Percentiles rank a stretch among this genome's conserved stretches.
phyloP scores from a whole-genome alignment of 1,139 yeast genomes.

The Suhomyces panamericanus region DNA sequence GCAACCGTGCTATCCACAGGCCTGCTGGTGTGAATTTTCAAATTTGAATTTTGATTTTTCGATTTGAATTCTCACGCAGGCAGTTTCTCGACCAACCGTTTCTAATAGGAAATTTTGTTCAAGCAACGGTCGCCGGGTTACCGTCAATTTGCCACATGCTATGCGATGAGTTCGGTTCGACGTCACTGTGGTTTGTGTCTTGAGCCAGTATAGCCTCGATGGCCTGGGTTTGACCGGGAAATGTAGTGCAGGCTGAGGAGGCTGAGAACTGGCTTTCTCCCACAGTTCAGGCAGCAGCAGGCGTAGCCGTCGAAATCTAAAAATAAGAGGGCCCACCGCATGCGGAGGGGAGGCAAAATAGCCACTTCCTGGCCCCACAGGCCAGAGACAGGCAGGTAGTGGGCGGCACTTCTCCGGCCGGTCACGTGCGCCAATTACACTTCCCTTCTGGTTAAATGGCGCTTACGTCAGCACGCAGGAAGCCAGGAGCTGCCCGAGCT shows the following conservation, averaged over 20 bases:
- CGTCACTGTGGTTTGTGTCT: background rate
- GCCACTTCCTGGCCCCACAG: background rate
- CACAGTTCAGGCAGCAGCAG: background rate
- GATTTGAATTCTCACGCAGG: background rate
- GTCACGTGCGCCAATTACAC: conserved; percentile 4
- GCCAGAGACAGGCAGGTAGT: background rate
- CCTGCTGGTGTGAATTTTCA: background rate
- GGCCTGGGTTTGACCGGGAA: too few relatives aligned
- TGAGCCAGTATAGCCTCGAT: too few relatives aligned
- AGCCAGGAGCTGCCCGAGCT: background rate
- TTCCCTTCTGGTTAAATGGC: conserved; percentile 2
- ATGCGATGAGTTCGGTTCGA: background rate
- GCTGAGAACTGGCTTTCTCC: background rate
- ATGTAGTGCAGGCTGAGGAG: background rate
- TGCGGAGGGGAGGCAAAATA: background rate
- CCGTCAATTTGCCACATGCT: background rate
- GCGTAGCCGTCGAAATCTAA: background rate
- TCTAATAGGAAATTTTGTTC: background rate
- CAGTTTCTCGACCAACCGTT: conserved; percentile 3
- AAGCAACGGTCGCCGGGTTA: conserved; percentile 4
- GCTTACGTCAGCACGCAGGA: conserved; percentile 1
- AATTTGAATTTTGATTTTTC: background rate
- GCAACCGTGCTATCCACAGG: background rate
- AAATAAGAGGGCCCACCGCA: background rate
- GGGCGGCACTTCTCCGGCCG: conserved; percentile 5